phyloP scores from a whole-genome alignment of 108 stramenopile genomes.

The Heterococcus sp. region DNA sequence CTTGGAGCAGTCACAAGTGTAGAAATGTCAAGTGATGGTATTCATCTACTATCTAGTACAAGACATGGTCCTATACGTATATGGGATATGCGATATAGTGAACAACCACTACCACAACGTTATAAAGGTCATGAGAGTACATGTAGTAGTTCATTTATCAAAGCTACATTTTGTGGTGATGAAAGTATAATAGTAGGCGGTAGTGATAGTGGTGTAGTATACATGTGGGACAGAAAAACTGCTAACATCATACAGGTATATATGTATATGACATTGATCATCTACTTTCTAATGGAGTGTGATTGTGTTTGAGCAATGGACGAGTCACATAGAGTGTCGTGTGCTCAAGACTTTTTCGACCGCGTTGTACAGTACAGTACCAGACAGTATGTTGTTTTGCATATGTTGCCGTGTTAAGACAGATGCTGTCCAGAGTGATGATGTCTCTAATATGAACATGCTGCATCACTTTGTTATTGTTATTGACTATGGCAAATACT shows the following conservation, averaged over 20 bases:
- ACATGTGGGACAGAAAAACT: slow-evolving; percentile 21
- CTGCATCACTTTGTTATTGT: background rate
- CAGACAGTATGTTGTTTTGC: background rate
- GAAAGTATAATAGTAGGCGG: slow-evolving; percentile 19
- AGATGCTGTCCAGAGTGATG: too few relatives aligned
- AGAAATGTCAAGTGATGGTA: slow-evolving; percentile 22
- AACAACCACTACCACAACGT: slow-evolving; percentile 29
- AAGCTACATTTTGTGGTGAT: slow-evolving; percentile 15
- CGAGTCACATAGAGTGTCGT: background rate
- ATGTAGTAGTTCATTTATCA: slow-evolving; percentile 34
- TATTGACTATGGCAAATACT: background rate
- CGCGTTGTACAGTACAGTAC: background rate
- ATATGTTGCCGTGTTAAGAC: too few relatives aligned
- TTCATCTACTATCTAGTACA: slow-evolving; percentile 35
- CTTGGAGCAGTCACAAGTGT: slow-evolving; percentile 34
- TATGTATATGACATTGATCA: background rate
- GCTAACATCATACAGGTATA: background rate
- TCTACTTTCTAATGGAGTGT: background rate
- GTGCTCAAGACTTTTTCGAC: too few relatives aligned
- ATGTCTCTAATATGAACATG: background rate
- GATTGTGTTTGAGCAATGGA: background rate
- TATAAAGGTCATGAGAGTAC: slow-evolving; percentile 42
- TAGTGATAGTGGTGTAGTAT: slow-evolving; percentile 24
- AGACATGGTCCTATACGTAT: slow-evolving; percentile 29
- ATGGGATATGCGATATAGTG: slow-evolving; percentile 35